Conservation (phyloP, 371 early-diverging fungal genomes). For the Dinochytrium kinnereticum region DNA sequence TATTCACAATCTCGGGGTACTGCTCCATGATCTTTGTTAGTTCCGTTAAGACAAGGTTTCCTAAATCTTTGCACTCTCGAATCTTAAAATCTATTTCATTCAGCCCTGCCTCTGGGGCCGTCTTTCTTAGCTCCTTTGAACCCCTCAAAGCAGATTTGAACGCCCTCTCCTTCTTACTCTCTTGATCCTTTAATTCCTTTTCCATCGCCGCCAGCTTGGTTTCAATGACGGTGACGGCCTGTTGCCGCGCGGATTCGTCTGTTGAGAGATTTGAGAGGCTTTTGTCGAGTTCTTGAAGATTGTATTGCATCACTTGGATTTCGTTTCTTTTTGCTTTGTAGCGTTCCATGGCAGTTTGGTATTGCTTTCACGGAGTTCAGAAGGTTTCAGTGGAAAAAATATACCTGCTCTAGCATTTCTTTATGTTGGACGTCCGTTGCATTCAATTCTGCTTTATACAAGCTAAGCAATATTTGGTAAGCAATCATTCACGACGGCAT, state of each 20-base stretch:
- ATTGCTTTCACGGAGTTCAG: conserved; percentile 44
- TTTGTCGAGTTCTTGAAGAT: conserved; percentile 44
- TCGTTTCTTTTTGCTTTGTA: conserved; percentile 50
- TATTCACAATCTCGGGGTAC: conserved; percentile 40
- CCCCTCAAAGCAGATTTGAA: conserved; percentile 25
- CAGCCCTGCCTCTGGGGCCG: conserved; percentile 8
- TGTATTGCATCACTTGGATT: conserved; percentile 50
- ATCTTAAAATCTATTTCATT: conserved; percentile 52
- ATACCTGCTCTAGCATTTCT: conserved; percentile 56
- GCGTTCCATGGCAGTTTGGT: conserved; percentile 50
- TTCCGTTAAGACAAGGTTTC: conserved; percentile 46
- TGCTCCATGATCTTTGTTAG: conserved; percentile 37
- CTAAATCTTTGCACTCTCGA: conserved; percentile 47
- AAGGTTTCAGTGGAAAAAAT: too few species aligned
- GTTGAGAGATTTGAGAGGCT: conserved; percentile 21
- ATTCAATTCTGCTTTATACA: conserved; percentile 57
- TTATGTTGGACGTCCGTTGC: conserved; percentile 60
- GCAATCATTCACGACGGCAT: neutral
- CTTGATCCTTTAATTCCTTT: conserved; percentile 53
- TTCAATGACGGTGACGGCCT: conserved; percentile 45
- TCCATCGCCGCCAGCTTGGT: conserved; percentile 37
- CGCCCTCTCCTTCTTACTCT: conserved; percentile 54
- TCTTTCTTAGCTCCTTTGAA: conserved; percentile 37
- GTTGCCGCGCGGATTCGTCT: conserved; percentile 47
- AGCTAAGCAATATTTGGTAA: conserved; percentile 31